Base-by-base conservation (phyloP, 176 grass and related monocot species). In the Stipa capillata region DNA sequence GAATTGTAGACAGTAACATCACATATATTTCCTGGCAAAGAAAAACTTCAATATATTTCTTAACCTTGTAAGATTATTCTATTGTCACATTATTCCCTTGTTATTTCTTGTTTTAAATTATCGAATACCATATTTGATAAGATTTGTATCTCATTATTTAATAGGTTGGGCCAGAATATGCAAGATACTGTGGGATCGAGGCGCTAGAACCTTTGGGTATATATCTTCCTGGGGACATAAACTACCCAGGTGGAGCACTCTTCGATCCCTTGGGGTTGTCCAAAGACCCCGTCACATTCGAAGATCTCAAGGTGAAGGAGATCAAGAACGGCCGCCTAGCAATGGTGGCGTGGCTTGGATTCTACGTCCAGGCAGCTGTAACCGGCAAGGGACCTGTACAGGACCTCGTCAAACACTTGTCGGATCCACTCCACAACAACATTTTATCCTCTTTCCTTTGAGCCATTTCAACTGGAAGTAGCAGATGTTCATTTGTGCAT, bases 221-320 rank as follows among this genome's bases (percentile, higher is more conserved):
- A 82, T 98, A 94, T 75, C 85, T 98, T 78, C 95, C 92, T 1
- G 95, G 95, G 20, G 90, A 93, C 59, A 85, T 89, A 90, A 98
- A 98, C 79, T 98, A 98, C 81, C 95, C 95, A 3, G 95, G 95
- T 36, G 87, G 95, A 68, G 50, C 73, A 28, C 83, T 98, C 5
- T 98, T 94, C 6, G 89, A 98, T 51, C 95, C 95, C 47, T 74
- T 93, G 58, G 95, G 87, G 1, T 79, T 93, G 72, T 94, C 95
- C 42, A 82, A 94, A 50, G 95, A 94, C 74, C 88, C 95, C 2
- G 59, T 78, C 41, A 80, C 89, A 29, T 94, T 94, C 4, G 90
- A 94, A 72, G 95, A 98, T 54, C 87, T 98, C 73, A 94, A 98
- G 82, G 92, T 98, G 44, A 98, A 98, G 62, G 95, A 98, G 86